A percentile compares a stretch with the other conserved stretches of the same genome.
Evolutionary conservation across 1,139 yeast species (phyloP).

Genomic region (Magnusiomyces sp.): DNA sequence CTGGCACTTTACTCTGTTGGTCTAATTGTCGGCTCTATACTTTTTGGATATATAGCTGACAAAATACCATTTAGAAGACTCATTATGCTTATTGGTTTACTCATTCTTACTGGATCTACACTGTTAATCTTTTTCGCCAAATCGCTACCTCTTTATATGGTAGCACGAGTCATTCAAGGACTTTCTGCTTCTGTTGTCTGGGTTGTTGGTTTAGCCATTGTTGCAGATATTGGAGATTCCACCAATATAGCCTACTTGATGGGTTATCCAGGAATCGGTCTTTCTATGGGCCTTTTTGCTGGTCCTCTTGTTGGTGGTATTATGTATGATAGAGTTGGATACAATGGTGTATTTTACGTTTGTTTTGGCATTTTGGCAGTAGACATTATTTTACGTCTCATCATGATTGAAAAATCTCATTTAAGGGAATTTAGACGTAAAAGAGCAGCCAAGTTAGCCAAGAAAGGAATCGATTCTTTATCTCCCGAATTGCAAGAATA

Average conservation of each 20-base stretch:
- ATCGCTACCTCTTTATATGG: constrained; percentile 24
- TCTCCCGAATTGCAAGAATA: background rate
- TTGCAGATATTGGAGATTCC: constrained; percentile 27
- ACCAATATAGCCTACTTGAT: constrained; percentile 24
- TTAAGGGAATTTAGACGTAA: constrained; percentile 3
- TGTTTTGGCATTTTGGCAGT: constrained; percentile 28
- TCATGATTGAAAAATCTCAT: constrained; percentile 27
- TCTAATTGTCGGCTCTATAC: constrained; percentile 27
- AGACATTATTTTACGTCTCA: constrained; percentile 28
- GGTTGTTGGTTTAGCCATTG: constrained; percentile 34
- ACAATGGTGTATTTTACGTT: constrained; percentile 29
- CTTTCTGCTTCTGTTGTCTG: constrained; percentile 33
- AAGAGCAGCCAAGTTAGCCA: constrained; percentile 10
- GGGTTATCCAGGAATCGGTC: constrained; percentile 30
- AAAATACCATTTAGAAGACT: constrained; percentile 21
- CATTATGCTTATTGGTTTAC: constrained; percentile 29
- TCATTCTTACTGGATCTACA: constrained; percentile 28
- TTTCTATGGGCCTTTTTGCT: constrained; percentile 27
- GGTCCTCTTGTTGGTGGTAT: constrained; percentile 34
- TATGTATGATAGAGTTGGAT: constrained; percentile 31
- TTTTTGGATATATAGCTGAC: constrained; percentile 30
- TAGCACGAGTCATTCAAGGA: constrained; percentile 32
- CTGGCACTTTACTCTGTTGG: constrained; percentile 32
- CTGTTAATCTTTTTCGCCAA: constrained; percentile 26
- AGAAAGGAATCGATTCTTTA: background rate